phyloP scores from a whole-genome alignment of 73 alveolate species.

The Paramecium pentaurelia region DNA sequence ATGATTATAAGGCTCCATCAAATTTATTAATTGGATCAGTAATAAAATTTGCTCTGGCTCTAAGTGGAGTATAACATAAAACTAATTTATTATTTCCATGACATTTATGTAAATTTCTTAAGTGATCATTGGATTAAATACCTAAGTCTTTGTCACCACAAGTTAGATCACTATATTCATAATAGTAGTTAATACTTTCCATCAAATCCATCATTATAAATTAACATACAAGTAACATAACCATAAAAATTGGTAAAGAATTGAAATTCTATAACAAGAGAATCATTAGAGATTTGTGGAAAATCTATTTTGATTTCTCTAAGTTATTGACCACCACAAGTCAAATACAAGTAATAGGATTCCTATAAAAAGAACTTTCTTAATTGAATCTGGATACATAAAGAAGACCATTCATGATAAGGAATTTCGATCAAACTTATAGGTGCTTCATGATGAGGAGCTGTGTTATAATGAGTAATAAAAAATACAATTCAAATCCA shows the following conservation, averaged over 20 bases:
- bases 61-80: slow-evolving; percentile 29
- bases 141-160: slow-evolving; percentile 31
- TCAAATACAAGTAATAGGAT: not conserved
- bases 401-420: not conserved
- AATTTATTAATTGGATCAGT: slow-evolving; percentile 27
- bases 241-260: slow-evolving; percentile 23
- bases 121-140: not conserved
- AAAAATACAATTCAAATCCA: not conserved
- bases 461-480: not conserved
- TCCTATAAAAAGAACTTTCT: not conserved
- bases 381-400: not conserved
- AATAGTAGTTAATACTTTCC: slow-evolving; percentile 15
- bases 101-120: not conserved
- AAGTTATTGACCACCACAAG: not conserved
- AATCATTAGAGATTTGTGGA: not conserved
- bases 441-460: not conserved
- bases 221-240: not conserved
- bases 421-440: slow-evolving; percentile 8
- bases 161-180: not conserved
- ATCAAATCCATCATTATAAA: slow-evolving; percentile 40
- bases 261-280: not conserved
- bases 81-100: not conserved
- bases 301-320: slow-evolving; percentile 24
- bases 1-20: slow-evolving; percentile 22
- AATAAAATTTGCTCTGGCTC: slow-evolving; percentile 38